Evolutionary conservation across 148 eudicot genomes (phyloP).

Genomic region (Nyssa sinensis): DNA sequence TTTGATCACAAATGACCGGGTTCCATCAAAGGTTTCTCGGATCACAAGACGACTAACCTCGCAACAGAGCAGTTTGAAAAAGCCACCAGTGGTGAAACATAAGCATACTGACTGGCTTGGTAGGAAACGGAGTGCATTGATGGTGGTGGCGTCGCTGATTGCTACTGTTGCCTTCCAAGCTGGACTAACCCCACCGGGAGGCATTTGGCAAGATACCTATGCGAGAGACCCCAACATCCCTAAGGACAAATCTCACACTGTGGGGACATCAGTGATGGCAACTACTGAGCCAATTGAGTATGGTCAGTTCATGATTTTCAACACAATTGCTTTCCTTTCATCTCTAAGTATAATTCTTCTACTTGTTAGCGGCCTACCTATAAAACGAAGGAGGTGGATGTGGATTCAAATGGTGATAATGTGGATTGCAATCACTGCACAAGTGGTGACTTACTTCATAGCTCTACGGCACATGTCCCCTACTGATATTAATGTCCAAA

Average conservation of each 20-base stretch:
- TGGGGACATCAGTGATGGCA: slow-evolving; percentile 23
- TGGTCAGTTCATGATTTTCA: slow-evolving; percentile 20
- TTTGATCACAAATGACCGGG: slow-evolving; percentile 15
- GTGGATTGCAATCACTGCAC: slow-evolving; percentile 27
- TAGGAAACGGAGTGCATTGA: slow-evolving; percentile 16
- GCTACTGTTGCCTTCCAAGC: slow-evolving; percentile 38
- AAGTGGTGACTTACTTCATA: slow-evolving; percentile 18
- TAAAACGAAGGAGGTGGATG: slow-evolving; percentile 22
- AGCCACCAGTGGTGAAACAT: slow-evolving; percentile 7
- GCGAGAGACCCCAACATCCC: slow-evolving; percentile 1
- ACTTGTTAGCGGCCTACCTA: slow-evolving; percentile 27
- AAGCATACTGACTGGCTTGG: slow-evolving; percentile 23
- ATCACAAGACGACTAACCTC: slow-evolving; percentile 3
- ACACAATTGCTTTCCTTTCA: slow-evolving; percentile 28
- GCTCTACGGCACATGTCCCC: slow-evolving; percentile 18
- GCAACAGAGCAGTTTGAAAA: background rate
- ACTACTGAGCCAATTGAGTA: slow-evolving; percentile 2
- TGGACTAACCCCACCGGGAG: slow-evolving; percentile 32
- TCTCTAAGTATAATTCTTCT: slow-evolving; percentile 29
- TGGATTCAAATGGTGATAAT: slow-evolving; percentile 28
- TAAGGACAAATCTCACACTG: slow-evolving; percentile 15
- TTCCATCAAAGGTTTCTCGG: slow-evolving; percentile 10
- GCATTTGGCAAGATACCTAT: slow-evolving; percentile 25
- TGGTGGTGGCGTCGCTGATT: slow-evolving; percentile 35
- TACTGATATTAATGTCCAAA: background rate